Evolutionary conservation across 1,139 yeast genomes (phyloP).

Genomic region (Scheffersomyces illinoinensis): DNA sequence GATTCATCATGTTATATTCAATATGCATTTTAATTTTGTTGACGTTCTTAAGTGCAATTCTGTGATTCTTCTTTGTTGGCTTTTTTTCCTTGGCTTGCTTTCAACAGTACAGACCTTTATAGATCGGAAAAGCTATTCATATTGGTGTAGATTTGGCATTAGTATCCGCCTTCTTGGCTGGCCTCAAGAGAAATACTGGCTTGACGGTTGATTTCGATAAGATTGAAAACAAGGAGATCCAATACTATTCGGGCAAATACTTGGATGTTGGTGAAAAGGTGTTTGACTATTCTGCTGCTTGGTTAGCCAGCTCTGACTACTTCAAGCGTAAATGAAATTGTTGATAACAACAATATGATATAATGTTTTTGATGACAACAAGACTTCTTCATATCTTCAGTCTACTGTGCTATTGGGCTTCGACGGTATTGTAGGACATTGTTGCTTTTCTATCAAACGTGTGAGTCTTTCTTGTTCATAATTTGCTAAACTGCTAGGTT

Average conservation of each 20-base stretch:
- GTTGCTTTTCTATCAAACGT: neutral
- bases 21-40: too few species aligned
- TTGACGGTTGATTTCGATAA: conserved; percentile 49
- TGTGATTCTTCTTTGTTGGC: neutral
- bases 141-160: conserved; percentile 71
- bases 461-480: neutral
- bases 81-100: neutral
- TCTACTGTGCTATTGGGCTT: neutral
- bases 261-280: conserved; percentile 84
- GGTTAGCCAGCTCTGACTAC: conserved; percentile 70
- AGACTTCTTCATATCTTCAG: neutral
- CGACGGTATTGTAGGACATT: neutral
- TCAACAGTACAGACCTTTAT: neutral
- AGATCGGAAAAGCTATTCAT: conserved; percentile 68
- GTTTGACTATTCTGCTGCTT: conserved; percentile 71
- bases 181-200: conserved; percentile 86
- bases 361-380: neutral
- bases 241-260: conserved; percentile 63
- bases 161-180: conserved; percentile 83
- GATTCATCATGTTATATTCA: too few species aligned
- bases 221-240: conserved; percentile 48
- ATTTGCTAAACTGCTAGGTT: neutral
- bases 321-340: conserved; percentile 56
- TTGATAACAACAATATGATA: neutral
- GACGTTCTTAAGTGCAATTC: neutral